A percentile compares a stretch with the other conserved stretches of the same genome.
phyloP scores from a whole-genome alignment of 257 asterid genomes.

The Striga asiatica region DNA sequence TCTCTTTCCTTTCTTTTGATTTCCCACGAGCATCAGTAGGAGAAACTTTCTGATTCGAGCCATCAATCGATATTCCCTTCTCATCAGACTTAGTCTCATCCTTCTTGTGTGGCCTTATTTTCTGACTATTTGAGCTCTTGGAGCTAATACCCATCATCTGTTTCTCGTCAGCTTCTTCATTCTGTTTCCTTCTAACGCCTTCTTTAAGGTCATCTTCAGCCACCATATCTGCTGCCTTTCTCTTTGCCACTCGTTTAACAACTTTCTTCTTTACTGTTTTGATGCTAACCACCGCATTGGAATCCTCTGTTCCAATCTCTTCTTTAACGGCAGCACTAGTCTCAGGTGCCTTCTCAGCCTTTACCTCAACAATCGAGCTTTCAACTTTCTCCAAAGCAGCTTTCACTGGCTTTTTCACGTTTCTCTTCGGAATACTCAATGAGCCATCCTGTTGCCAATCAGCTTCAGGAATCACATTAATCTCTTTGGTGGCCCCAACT shows the following conservation, averaged over 20 bases:
- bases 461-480: slow-evolving; percentile 28
- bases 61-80: slow-evolving; percentile 22
- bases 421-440: slow-evolving; percentile 40
- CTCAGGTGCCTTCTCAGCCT: slow-evolving; percentile 24
- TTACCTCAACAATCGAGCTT: slow-evolving; percentile 22
- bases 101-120: slow-evolving; percentile 28
- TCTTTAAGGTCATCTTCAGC: slow-evolving; percentile 30
- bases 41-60: slow-evolving; percentile 20
- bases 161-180: slow-evolving; percentile 24
- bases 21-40: slow-evolving; percentile 27
- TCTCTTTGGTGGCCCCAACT: slow-evolving; percentile 31
- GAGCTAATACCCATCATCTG: slow-evolving; percentile 10
- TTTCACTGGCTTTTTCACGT: slow-evolving; percentile 37
- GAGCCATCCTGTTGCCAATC: slow-evolving; percentile 36
- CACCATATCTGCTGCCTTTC: slow-evolving; percentile 42
- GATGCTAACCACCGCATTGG: slow-evolving; percentile 24
- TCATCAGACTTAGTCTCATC: slow-evolving; percentile 29
- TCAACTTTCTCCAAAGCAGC: slow-evolving; percentile 30
- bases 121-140: slow-evolving; percentile 21
- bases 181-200: slow-evolving; percentile 21
- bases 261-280: slow-evolving; percentile 64
- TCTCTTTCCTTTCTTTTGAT: slow-evolving; percentile 31
- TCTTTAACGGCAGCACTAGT: slow-evolving; percentile 30
- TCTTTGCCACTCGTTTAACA: slow-evolving; percentile 59
- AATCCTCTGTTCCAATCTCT: slow-evolving; percentile 27